phyloP scores from a whole-genome alignment of 352 stramenopile species.

The Phytopythium chamaehyphon region DNA sequence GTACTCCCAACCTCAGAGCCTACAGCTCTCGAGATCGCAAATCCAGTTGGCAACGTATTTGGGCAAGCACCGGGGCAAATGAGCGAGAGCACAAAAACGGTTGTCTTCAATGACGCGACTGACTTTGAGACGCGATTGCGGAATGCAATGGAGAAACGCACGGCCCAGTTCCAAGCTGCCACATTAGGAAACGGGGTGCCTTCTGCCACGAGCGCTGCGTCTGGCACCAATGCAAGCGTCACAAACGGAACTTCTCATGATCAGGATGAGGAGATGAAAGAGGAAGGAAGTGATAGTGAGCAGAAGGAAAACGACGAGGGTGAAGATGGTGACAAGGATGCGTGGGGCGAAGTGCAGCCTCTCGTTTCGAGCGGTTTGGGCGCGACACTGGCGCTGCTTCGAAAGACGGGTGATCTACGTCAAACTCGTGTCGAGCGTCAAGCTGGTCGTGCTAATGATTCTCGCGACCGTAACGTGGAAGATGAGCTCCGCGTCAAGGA shows the following conservation, averaged over 20 bases:
- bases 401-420: conserved; percentile 91
- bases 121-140: conserved; percentile 78
- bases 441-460: conserved; percentile 93
- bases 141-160: conserved; percentile 72
- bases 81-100: conserved; percentile 28
- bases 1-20: conserved; percentile 15
- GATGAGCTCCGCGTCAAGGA: conserved; percentile 83
- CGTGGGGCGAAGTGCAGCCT: conserved; percentile 83
- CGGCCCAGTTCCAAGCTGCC: conserved; percentile 40
- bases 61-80: conserved; percentile 33
- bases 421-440: conserved; percentile 87
- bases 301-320: conserved; percentile 32
- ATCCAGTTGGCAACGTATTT: conserved; percentile 30
- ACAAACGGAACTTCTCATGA: not conserved
- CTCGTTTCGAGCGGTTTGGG: conserved; percentile 86
- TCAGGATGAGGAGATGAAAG: conserved; percentile 35
- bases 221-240: not conserved
- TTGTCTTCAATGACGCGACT: conserved; percentile 84
- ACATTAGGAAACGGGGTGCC: conserved; percentile 3
- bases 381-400: conserved; percentile 90
- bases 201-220: not conserved
- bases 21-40: conserved; percentile 7
- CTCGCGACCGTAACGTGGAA: conserved; percentile 90
- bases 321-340: conserved; percentile 45
- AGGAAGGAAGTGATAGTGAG: conserved; percentile 16